Base-by-base conservation (phyloP, 768 basidiomycete species). In the Clitopilus hobsonii region DNA sequence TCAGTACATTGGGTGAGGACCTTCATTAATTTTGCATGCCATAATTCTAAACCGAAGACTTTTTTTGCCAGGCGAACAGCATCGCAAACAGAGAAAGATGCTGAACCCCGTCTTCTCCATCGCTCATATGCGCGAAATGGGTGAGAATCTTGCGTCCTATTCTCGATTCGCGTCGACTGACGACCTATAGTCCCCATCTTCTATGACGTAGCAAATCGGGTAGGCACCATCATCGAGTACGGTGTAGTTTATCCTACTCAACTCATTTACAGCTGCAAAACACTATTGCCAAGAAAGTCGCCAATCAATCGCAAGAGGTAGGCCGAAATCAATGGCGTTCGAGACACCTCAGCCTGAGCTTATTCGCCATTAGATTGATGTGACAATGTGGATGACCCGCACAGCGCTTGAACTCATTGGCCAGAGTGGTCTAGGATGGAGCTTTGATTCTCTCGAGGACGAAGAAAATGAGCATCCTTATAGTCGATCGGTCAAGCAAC, bases 21-120 rank as follows among this genome's bases (percentile, higher is more conserved):
- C 32, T 24, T 38, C 7, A 13, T 6, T 13, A 0, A 18, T 18
- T n/a, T 20, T 27, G 25, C 4, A 14, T n/a, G 2, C 3, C 32
- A 13, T 20, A n/a, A 28, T n/a, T n/a, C 20, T 47, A 38, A 24
- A 8, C 18, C 5, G 28, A 23, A 1, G 28, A 23, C 22, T 22
- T 13, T 26, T 8, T 13, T 28, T 4, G 4, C 25, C 28, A 61
- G 60, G 61, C 20, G 60, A 63, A 38, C 51, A 52, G 18, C 64
- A 65, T 49, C 57, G 54, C 27, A 63, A 49, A 36, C 73, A 74
- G 52, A 59, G 72, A 20, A 73, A 71, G 55, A 62, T 75, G 61
- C 51, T 75, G n/a, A 72, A 71, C 57, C 73, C 73, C 1, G 69
- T 71, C 2, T 75, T 75, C 52, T 72, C 72, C 10, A 65, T 61